Evolutionary conservation across 352 stramenopile species (phyloP), one percentile per base, ranked within the genome.

Genomic region (Globisporangium paroecandrum): DNA sequence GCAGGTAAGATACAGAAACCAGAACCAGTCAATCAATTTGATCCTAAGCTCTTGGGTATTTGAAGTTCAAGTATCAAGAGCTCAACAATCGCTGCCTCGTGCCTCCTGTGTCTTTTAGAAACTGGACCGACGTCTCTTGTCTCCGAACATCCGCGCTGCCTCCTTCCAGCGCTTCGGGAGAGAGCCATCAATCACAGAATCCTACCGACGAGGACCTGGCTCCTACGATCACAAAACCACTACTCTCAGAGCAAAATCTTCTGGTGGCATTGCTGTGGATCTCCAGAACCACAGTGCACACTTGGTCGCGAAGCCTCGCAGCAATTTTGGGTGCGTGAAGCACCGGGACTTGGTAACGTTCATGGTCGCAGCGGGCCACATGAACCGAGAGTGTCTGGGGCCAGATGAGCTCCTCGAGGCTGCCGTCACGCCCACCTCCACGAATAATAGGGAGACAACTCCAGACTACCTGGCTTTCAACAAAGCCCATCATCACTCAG

Each of bases 391-490:
- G 4, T 69, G 58, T 1, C 73, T 88, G 29, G 74, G 65, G 9
- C 73, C 74, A 43, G 25, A 41, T 43, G 27, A 47, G 15, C 41
- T 47, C 41, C 41, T 47, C 41, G 41, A 41, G 27, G 6, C 5
- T 36, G 18, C 6, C 72, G 77, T 6, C 64, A 78, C 6, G 80
- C 85, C 64, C 72, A 83, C 36, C 69, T 71, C n/a, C 6, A 65
- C 68, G 22, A 9, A 62, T 49, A 36, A 41, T 3, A 51, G 4
- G 27, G 54, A 64, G 36, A 36, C 46, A 22, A 57, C 62, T 0
- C 78, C 77, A 0, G 74, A 89, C 60, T 87, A 85, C 56, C n/a
- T 87, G 1, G 64, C 65, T 18, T 79, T 83, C 73, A 83, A 78
- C 25, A 47, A 79, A 27, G 60, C 65, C 38, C 41, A 47, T 20